Base-by-base conservation (phyloP, 106 monocot genomes). In the Dactylorhiza incarnata region DNA sequence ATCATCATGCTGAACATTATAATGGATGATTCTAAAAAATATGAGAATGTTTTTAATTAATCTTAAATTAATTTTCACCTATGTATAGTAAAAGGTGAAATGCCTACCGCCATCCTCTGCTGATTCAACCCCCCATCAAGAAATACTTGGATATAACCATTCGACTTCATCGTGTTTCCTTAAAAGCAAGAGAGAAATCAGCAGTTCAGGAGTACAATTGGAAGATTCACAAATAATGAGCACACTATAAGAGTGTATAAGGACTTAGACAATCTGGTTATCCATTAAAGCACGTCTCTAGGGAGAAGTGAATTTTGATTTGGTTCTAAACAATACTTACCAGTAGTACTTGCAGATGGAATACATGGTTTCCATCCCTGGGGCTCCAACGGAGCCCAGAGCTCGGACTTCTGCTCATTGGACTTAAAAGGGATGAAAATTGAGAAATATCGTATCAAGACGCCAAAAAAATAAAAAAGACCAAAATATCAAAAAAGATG, bases 91-190 rank as follows among this genome's bases (percentile, higher is more conserved):
- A 19, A 20, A 15, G 29, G 49, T 68, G 75, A 84, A 75, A 78
- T 3, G 9, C 71, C 65, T 87, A 95, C 95, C 81, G 88, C 95
- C 95, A 95, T 95, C 76, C 95, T 90, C 76, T 95, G 92, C 74
- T 95, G 95, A 51, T 95, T 95, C 80, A 95, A 78, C 49, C 95
- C 90, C 70, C 95, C 95, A 82, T 95, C 92, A 77, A 95, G 95
- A 84, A 92, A 95, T 20, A 95, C 95, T 82, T 95, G 92, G 74
- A 92, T 81, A 49, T 92, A 95, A 81, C 95, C 95, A 59, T 17
- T 78, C 53, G 83, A 72, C 13, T 86, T 83, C 72, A 16, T n/a
- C 69, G 89, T 88, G 0, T 85, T 50, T 23, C 53, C 95, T 94
- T 74, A 68, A 29, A 68, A 44, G 9, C 9, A 43, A 68, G 43